Base-by-base conservation (phyloP, 2,329 filamentous ascomycete species). In the Nothopassalora personata region DNA sequence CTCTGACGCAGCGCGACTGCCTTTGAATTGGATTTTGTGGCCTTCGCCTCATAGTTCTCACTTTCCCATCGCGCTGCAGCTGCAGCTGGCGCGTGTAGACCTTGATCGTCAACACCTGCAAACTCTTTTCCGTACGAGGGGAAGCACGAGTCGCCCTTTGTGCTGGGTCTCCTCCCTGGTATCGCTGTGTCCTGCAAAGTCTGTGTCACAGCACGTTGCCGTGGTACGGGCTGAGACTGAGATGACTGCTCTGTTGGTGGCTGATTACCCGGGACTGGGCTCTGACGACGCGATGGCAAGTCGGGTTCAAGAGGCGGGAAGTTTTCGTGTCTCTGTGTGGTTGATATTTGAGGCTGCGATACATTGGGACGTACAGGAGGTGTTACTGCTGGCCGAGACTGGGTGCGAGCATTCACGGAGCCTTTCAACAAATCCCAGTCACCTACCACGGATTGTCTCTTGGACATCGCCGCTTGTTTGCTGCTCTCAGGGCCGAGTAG, bases 51-150 rank as follows among this genome's bases (percentile, higher is more conserved):
- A 52, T 19, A 30, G 43, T 47, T 19, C n/a, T 60, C 45, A 28
- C 48, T 49, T 27, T 57, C 31, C 63, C 63, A 65, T 43, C 46
- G 9, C 10, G 59, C 61, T 9, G 47, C 46, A 39, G 46, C 60
- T 11, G 51, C 53, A 4, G 59, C 45, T 43, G 58, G 57, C 11
- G 54, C 59, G n/a, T 50, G 39, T 8, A 66, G 55, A 18, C 64
- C 64, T 13, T 59, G 50, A 4, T 28, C 31, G 50, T 66, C 64
- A 11, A 63, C 58, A 33, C 43, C 60, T 5, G 58, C 55, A 34
- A 60, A 63, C 6, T 15, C 13, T 31, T 53, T 54, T 15, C 47
- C 54, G 33, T 57, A 58, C n/a, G 30, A n/a, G 15, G 43, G 54
- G 31, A 58, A 60, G 36, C 47, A n/a, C 27, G 9, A 15, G 18